Evolutionary conservation across 1,284 basidiomycete species (phyloP), one percentile per base, ranked within the genome.

Genomic region (Cutaneotrichosporon daszewskae): DNA sequence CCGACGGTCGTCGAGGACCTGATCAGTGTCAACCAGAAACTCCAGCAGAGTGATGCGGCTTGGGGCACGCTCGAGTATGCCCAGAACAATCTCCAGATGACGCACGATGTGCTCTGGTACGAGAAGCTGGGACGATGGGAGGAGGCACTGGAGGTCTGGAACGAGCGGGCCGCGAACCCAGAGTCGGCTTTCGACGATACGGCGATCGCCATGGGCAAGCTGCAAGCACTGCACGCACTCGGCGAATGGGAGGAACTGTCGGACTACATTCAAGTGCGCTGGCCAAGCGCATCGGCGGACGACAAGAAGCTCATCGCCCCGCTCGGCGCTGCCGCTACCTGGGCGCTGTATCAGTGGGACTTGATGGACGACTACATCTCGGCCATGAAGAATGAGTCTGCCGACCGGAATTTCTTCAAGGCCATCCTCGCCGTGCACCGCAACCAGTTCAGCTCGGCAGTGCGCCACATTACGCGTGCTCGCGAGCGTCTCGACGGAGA

Each of bases 231-330:
- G 22, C 94, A 98, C 67, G 95, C 95, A 4, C 78, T 99, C 5
- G 95, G 95, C 32, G 94, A 98, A 75, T 99, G 95, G 95, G 94
- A 95, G 57, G 79, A 84, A 51, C 78, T 98, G 13, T 85, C 91
- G 1, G 76, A 80, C 27, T 84, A 88, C 50, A 91, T 97, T 2
- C 85, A 90, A 54, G 83, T 90, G 51, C 81, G 85, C 55, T 98
- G 95, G 95, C 74, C 81, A 4, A 83, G 80, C 51, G 86, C 89
- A 4, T 81, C 77, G 33, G 77, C 83, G 51, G 91, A 96, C 37
- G 85, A 92, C 55, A 83, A 87, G 40, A 80, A 85, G 47, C 84
- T 88, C 65, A 95, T 98, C 59, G 92, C 95, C 1, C 92, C 94
- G 0, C 84, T 98, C 73, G 95, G 94, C 0, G 89, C 95, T 0